phyloP scores from a whole-genome alignment of 2,329 filamentous ascomycete species.

The Elsinoe fawcettii region DNA sequence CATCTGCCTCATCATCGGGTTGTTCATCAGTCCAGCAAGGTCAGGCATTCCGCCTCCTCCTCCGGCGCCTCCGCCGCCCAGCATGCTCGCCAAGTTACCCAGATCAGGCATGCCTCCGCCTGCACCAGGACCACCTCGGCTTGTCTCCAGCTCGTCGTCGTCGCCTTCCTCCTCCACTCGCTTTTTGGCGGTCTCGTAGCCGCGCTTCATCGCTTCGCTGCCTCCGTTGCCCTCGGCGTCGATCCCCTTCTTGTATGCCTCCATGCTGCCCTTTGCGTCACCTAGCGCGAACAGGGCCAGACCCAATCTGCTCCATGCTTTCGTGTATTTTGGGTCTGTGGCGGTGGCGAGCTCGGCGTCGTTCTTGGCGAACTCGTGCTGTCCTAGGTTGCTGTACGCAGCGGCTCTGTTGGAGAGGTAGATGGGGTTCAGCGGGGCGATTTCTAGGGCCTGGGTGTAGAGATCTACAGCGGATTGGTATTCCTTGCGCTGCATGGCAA shows the following conservation, averaged over 20 bases:
- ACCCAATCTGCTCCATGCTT: conserved; percentile 91
- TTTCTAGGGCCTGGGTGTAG: conserved; percentile 77
- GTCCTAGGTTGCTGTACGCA: conserved; percentile 74
- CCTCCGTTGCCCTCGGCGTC: conserved; percentile 90
- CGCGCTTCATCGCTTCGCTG: conserved; percentile 95
- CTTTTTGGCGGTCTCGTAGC: conserved; percentile 85
- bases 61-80: conserved; percentile 50
- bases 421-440: conserved; percentile 81
- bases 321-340: conserved; percentile 87
- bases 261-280: conserved; percentile 84
- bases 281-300: conserved; percentile 87
- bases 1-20: conserved; percentile 97
- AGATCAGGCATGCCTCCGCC: conserved; percentile 39
- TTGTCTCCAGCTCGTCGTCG: conserved; percentile 27
- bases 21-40: conserved; percentile 79
- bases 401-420: conserved; percentile 97
- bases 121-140: conserved; percentile 28
- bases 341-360: conserved; percentile 88
- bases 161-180: conserved; percentile 72
- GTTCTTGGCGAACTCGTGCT: conserved; percentile 74
- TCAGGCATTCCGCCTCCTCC: conserved; percentile 80
- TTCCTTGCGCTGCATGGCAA: conserved; percentile 91
- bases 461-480: conserved; percentile 73
- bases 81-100: conserved; percentile 36
- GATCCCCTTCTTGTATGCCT: conserved; percentile 88